Evolutionary conservation across 2,329 filamentous ascomycete genomes (phyloP), one percentile per base, ranked within the genome.

Genomic region (Orbilia javanica): DNA sequence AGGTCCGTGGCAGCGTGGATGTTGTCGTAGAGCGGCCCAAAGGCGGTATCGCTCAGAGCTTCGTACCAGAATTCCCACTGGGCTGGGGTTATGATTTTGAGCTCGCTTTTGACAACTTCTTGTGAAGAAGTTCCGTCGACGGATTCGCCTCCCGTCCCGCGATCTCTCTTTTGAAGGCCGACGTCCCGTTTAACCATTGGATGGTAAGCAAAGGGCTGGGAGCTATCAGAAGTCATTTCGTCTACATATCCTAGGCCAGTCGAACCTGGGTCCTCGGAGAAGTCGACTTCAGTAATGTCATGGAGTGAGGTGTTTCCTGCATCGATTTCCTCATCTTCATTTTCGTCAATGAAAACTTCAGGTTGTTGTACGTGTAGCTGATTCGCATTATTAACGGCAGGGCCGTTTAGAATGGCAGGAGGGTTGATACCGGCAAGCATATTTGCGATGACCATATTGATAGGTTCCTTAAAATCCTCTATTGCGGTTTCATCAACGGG

Each of bases 41-140:
- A 67, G 18, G 29, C 27, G 7, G 46, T 62, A 11, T 71, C 42
- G 0, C 62, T 55, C 11, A 66, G 29, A 10, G 27, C 39, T 0
- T 71, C 57, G 18, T 66, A 77, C 73, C 73, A 77, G 11, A 27
- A 31, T 10, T 27, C 44, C 73, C 73, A 77, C 36, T 66, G 46
- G 18, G 27, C 36, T 11, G 4, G 31, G 18, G 50, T 48, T 46
- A 66, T 36, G n/a, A 20, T 20, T 48, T 60, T 57, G 2, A 15
- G 11, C 3, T 57, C 52, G 5, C 29, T n/a, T 46, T 55, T 55
- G 29, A 7, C 13, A 10, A 31, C 18, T 2, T 39, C 25, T 8
- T 42, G 15, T 25, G 60, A 11, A 20, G 55, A 15, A 8, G 4
- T 42, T 25, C 27, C 10, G 2, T 42, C 1, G 13, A 27, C 25